Evolutionary conservation across 2,329 filamentous ascomycete species (phyloP), one percentile per base, ranked within the genome.

Genomic region (Chrysosphaeria jannelii): DNA sequence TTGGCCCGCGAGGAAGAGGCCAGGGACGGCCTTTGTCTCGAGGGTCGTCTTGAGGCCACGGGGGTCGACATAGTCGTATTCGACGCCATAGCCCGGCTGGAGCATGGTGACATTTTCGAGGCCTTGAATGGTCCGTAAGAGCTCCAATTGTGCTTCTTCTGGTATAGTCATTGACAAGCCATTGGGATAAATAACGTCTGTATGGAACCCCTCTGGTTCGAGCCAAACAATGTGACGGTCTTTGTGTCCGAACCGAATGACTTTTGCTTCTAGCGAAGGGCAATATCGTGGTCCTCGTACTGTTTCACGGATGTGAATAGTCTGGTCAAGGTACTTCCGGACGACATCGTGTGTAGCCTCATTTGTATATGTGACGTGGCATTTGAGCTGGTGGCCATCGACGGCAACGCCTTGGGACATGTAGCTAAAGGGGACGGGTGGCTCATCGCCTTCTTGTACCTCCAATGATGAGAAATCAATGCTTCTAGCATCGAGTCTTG

Each of bases 31-130:
- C 44, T 93, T 97, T 2, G 85, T 93, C 43, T 97, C 85, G 6
- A 97, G 58, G 0, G 79, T 85, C n/a, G 71, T 63, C 31, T 67
- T 69, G 4, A 97, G 53, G 34, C 71, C 70, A 24, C 85, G 68
- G 10, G 85, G 85, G 39, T 97, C 85, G 10, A 97, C 75, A 41
- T 97, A 97, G 47, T 93, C 85, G 43, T 97, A 97, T 41, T 97
- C 85, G 2, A 97, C 85, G 6, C 85, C 85, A 37, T 97, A 97
- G 6, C 81, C 85, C 2, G 81, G 70, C 37, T 93, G 81, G 5
- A 89, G 57, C 79, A 97, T 91, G 13, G 53, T 64, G 4, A 78
- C 78, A 28, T 79, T 63, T 38, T 93, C 81, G 2, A 97, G 54
- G 0, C 85, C 85, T n/a, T 48, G 56, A 25, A 97, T 70, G 0